Evolutionary conservation across 1,284 basidiomycete species (phyloP), one percentile per base, ranked within the genome.

Genomic region (Cutaneotrichosporon curvatum): DNA sequence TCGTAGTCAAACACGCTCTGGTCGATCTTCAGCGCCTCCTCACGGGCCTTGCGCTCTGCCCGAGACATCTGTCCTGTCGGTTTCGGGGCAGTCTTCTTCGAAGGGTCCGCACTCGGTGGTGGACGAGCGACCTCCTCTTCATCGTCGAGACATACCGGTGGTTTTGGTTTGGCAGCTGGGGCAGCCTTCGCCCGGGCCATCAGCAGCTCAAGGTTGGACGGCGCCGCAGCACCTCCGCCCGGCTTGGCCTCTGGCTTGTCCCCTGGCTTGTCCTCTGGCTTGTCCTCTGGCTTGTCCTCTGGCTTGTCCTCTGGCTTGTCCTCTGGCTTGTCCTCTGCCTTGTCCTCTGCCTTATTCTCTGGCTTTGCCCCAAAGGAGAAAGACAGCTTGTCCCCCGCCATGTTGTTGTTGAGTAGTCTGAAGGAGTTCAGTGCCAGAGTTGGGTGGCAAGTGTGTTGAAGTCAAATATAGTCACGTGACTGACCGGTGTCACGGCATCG

Each of bases 1-100:
- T 99, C 95, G 62, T 99, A 99, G 71, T 96, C 84, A 68, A 86
- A 98, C 9, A 95, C 85, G 3, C 83, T 85, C 37, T 79, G 69
- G 63, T 98, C 95, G 4, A 91, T 73, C 55, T 78, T 76, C 72
- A 82, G 79, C 62, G 91, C 90, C 53, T 81, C 79, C 47, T 85
- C 82, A 70, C 70, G 68, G 18, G 63, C 59, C 39, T 57, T 55
- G 4, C 63, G 56, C 28, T 66, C 64, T 0, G 64, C 48, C 0
- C 72, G 60, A 1, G 63, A 66, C 35, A 44, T 35, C 5, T 36
- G 35, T 11, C 33, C 19, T 12, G 25, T 28, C 7, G 25, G 25
- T 28, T n/a, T n/a, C n/a, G n/a, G n/a, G n/a, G n/a, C n/a, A n/a
- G n/a, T 42, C 31, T 28, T 51, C n/a, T n/a, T n/a, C n/a, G n/a